Conservation (phyloP, 2,329 filamentous ascomycete genomes). For the Microsporum ferrugineum region DNA sequence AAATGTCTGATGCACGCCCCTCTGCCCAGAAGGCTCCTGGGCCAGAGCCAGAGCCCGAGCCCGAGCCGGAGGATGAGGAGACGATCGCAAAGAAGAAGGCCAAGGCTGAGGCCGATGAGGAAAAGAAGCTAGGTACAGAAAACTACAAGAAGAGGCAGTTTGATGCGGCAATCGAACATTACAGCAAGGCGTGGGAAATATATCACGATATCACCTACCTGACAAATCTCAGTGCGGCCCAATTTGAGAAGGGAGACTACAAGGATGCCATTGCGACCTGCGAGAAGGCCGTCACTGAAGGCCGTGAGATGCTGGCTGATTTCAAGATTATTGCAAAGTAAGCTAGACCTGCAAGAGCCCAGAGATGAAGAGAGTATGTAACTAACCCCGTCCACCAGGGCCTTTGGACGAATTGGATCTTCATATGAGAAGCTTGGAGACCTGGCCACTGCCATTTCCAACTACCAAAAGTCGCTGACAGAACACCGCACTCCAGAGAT, state of each 20-base stretch:
- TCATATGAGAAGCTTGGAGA: constrained; percentile 86
- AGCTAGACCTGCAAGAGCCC: constrained; percentile 12
- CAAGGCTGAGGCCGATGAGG: constrained; percentile 83
- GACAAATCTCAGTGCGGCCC: constrained; percentile 87
- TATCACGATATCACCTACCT: constrained; percentile 96
- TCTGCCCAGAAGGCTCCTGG: constrained; percentile 28
- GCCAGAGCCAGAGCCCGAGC: constrained; percentile 44
- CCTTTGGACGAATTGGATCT: constrained; percentile 90
- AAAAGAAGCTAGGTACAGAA: constrained; percentile 88
- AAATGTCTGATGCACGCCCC: constrained; percentile 61
- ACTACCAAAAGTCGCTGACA: constrained; percentile 86
- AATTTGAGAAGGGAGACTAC: constrained; percentile 94
- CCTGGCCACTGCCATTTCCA: constrained; percentile 64
- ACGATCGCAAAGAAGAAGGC: constrained; percentile 72
- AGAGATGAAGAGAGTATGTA: background rate
- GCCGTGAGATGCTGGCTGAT: constrained; percentile 78
- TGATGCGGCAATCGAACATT: constrained; percentile 87
- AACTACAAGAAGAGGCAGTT: constrained; percentile 98
- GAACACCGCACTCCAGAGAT: constrained; percentile 95
- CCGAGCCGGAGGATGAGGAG: constrained; percentile 70
- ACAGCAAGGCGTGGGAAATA: constrained; percentile 85
- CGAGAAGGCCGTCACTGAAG: constrained; percentile 78
- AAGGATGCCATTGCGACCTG: constrained; percentile 77
- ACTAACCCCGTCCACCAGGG: constrained; percentile 27
- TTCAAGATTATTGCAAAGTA: constrained; percentile 97